phyloP scores from a whole-genome alignment of 2,329 filamentous ascomycete genomes.

The Fusarium camptoceras region DNA sequence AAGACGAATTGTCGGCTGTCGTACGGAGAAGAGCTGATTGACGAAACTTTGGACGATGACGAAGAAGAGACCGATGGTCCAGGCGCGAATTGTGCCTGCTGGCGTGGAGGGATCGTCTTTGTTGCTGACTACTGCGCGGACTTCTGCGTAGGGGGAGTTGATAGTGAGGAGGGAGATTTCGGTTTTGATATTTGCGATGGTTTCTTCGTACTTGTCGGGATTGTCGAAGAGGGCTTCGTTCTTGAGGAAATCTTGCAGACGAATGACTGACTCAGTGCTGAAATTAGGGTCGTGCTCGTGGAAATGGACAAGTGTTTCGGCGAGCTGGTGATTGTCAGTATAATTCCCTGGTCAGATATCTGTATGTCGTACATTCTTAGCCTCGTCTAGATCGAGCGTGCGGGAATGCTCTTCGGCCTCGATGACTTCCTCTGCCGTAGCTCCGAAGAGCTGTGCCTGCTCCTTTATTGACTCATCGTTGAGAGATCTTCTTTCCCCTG shows the following conservation, averaged over 20 bases:
- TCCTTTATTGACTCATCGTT: constrained; percentile 13
- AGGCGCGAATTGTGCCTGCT: constrained; percentile 65
- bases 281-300: constrained; percentile 43
- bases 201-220: constrained; percentile 53
- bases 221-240: constrained; percentile 49
- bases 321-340: constrained; percentile 16
- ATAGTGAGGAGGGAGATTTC: constrained; percentile 64
- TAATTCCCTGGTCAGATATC: fast-evolving
- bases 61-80: constrained; percentile 63
- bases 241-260: constrained; percentile 22
- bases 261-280: constrained; percentile 30
- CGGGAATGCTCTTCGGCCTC: constrained; percentile 33
- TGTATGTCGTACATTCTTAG: background rate
- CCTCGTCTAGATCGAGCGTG: constrained; percentile 19
- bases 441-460: constrained; percentile 17
- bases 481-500: background rate
- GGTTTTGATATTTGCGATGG: constrained; percentile 65
- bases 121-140: constrained; percentile 66
- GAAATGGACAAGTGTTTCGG: constrained; percentile 31
- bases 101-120: constrained; percentile 62
- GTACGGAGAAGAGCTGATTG: constrained; percentile 68
- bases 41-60: constrained; percentile 59
- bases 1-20: constrained; percentile 63
- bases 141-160: constrained; percentile 67
- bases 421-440: constrained; percentile 25